phyloP scores from a whole-genome alignment of 257 asterid genomes.

The Penstemon eatonii region DNA sequence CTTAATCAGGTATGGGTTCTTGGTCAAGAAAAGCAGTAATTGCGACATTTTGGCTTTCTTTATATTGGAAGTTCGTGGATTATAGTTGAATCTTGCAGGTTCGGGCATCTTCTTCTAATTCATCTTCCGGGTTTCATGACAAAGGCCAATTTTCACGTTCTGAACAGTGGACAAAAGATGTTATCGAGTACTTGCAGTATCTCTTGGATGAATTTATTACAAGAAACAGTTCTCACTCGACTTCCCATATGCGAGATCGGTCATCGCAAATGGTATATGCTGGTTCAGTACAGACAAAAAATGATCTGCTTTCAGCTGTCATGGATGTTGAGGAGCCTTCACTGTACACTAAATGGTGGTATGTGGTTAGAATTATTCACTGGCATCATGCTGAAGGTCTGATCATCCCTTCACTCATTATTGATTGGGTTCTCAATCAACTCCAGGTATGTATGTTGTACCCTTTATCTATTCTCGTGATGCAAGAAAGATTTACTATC shows the following conservation, averaged over 20 bases:
- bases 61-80: slow-evolving; percentile 28
- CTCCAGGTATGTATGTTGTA: slow-evolving; percentile 67
- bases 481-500: slow-evolving; percentile 9
- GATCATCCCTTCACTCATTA: slow-evolving; percentile 76
- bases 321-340: slow-evolving; percentile 79
- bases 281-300: slow-evolving; percentile 63
- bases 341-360: slow-evolving; percentile 95
- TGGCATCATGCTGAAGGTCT: slow-evolving; percentile 98
- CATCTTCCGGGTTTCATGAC: slow-evolving; percentile 72
- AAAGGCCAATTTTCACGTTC: slow-evolving; percentile 79
- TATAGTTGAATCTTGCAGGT: slow-evolving; percentile 57
- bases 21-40: neutral
- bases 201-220: slow-evolving; percentile 83
- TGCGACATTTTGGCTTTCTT: slow-evolving; percentile 10
- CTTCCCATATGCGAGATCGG: slow-evolving; percentile 59
- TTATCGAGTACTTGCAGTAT: slow-evolving; percentile 84
- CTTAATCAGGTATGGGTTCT: slow-evolving; percentile 83
- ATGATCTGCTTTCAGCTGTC: slow-evolving; percentile 46
- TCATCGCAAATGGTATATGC: slow-evolving; percentile 64
- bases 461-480: slow-evolving; percentile 14
- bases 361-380: slow-evolving; percentile 84
- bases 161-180: slow-evolving; percentile 97
- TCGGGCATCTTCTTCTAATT: slow-evolving; percentile 69
- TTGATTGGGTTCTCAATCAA: slow-evolving; percentile 97
- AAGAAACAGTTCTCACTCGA: slow-evolving; percentile 64